Evolutionary conservation across 441 rosid genomes (phyloP).

Genomic region (Gossypium lobatum): DNA sequence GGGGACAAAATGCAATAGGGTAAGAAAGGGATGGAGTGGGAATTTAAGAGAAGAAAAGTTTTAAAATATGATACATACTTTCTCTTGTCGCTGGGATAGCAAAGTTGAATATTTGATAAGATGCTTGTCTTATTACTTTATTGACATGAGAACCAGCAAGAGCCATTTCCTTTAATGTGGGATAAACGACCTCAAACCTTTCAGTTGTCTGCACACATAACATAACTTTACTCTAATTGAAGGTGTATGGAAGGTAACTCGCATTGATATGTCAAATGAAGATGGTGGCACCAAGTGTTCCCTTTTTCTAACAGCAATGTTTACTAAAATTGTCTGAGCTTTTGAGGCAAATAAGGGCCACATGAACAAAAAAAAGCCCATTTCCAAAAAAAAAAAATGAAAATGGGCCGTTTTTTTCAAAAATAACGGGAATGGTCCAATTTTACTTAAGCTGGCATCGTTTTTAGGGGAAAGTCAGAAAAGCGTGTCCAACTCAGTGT

Average conservation of each 20-base stretch:
- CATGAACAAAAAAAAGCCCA: too few relatives aligned
- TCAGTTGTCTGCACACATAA: constrained; percentile 65
- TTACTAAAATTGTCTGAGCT: constrained; percentile 62
- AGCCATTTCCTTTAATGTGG: constrained; percentile 70
- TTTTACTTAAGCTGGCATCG: too few relatives aligned
- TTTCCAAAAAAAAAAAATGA: too few relatives aligned
- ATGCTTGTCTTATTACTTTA: constrained; percentile 77
- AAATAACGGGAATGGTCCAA: too few relatives aligned
- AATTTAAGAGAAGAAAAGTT: neutral
- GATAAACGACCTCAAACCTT: constrained; percentile 75
- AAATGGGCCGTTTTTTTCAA: too few relatives aligned
- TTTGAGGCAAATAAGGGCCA: constrained; percentile 28
- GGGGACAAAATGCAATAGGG: neutral
- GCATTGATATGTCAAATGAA: constrained; percentile 57
- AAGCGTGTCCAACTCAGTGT: too few relatives aligned
- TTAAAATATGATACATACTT: constrained; percentile 30
- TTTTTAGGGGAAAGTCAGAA: too few relatives aligned
- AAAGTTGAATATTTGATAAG: constrained; percentile 56
- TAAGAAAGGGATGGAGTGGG: neutral
- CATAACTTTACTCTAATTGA: constrained; percentile 47
- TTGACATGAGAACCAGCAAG: constrained; percentile 76
- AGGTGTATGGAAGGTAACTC: constrained; percentile 64
- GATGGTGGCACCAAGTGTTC: constrained; percentile 79
- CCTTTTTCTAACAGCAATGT: constrained; percentile 77
- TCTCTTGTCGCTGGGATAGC: constrained; percentile 65